Percentiles rank a stretch among this genome's conserved stretches.
Conservation (phyloP, 768 basidiomycete genomes). For the Lactarius psammicola region DNA sequence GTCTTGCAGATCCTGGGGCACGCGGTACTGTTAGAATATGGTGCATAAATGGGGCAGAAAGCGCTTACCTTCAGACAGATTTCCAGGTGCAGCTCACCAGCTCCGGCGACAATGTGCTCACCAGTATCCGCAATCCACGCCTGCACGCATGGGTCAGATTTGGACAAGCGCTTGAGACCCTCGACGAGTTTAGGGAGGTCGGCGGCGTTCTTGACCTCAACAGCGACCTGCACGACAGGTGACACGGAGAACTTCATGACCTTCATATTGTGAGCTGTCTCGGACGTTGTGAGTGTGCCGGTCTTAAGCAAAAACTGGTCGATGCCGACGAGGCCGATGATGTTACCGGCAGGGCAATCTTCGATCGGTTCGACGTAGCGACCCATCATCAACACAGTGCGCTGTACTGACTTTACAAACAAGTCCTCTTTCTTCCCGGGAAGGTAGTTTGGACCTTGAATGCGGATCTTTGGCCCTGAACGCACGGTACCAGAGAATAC, state of each 20-base stretch:
- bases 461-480: constrained; percentile 97
- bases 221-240: constrained; percentile 97
- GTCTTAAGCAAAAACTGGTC: constrained; percentile 99
- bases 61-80: constrained; percentile 90
- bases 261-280: constrained; percentile 99
- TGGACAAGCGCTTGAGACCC: constrained; percentile 99
- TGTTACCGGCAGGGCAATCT: constrained; percentile 99
- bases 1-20: constrained; percentile 88
- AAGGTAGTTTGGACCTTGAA: constrained; percentile 98
- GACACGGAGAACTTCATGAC: constrained; percentile 99
- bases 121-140: constrained; percentile 89
- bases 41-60: background rate
- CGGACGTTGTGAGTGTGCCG: constrained; percentile 95
- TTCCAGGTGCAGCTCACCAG: constrained; percentile 98
- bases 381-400: constrained; percentile 99
- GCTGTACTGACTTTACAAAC: constrained; percentile 97
- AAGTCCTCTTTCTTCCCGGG: constrained; percentile 99
- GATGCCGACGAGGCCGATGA: constrained; percentile 97
- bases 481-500: constrained; percentile 98
- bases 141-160: constrained; percentile 99
- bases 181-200: constrained; percentile 99
- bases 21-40: constrained; percentile 1
- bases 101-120: constrained; percentile 99
- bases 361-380: constrained; percentile 98
- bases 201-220: constrained; percentile 99